Base-by-base conservation (phyloP, 78 protist species). In the Thecamonas trahens region DNA sequence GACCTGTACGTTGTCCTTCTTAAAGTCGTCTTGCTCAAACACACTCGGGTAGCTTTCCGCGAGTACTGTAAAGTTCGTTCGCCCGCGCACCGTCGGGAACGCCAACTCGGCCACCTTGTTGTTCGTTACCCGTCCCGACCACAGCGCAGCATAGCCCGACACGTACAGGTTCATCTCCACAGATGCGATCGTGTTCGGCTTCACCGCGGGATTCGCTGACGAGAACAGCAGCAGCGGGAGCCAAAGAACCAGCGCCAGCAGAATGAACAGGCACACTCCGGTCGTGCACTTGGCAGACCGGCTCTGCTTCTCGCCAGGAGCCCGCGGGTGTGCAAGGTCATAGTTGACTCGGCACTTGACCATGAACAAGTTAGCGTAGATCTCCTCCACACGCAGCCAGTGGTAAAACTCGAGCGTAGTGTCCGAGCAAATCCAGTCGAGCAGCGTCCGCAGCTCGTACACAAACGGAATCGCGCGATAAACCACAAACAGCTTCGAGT, bases 381-480 rank as follows among this genome's bases (percentile, higher is more conserved):
- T 66, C 67, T 80, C 85, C 66, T 88, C 85, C 59, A 88, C 60
- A 34, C 80, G 79, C 20, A 84, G 71, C 85, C 84, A 82, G 49
- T 76, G 61, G 38, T 58, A 62, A 50, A 88, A 84, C n/a, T 72
- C 42, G 22, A 84, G 63, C 7, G 88, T 76, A 1, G 93, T 88
- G 29, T 64, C 74, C 0, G 83, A 74, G 14, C 67, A 69, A 60
- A 80, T 80, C 89, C 88, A 88, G 76, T 88, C 93, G 47, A 88
- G 69, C 0, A 88, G 60, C 2, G 81, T 62, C 37, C 79, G 61
- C 64, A 88, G 54, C 59, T 88, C 93, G 58, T 72, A 80, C 34
- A 88, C 72, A 35, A 88, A 88, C 47, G 93, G 93, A 54, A 88
- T 67, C 1, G 84, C 67, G 11, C 82, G 17, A 35, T 75, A 77